phyloP scores from a whole-genome alignment of 2,329 filamentous ascomycete genomes.

The Alternaria ethzedia region DNA sequence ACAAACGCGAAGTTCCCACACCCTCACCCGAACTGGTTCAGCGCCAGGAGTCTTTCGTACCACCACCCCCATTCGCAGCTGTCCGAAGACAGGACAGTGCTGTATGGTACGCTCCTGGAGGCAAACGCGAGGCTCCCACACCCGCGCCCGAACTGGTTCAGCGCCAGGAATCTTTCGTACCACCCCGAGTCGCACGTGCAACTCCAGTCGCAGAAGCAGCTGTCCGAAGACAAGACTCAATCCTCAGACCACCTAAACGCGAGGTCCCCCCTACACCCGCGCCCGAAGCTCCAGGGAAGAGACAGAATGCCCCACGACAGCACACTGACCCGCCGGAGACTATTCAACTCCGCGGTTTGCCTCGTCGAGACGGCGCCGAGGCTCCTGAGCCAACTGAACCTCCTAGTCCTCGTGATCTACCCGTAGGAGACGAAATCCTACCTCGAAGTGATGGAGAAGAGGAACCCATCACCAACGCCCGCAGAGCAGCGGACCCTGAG shows the following conservation, averaged over 20 bases:
- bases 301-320: background rate
- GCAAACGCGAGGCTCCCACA: background rate
- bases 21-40: background rate
- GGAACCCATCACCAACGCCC: background rate
- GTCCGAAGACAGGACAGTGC: background rate
- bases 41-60: background rate
- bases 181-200: background rate
- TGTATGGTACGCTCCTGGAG: background rate
- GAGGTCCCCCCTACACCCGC: background rate
- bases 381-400: background rate
- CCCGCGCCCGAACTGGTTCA: background rate
- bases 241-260: background rate
- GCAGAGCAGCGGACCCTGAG: background rate
- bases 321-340: background rate
- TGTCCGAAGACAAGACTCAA: background rate
- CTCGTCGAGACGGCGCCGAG: background rate
- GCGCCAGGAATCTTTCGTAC: background rate
- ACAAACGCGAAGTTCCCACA: background rate
- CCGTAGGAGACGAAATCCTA: background rate
- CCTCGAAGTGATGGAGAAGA: background rate
- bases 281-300: background rate
- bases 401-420: background rate
- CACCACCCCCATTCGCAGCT: background rate
- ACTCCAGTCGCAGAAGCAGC: background rate
- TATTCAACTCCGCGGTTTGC: background rate